phyloP scores from a whole-genome alignment of 768 basidiomycete genomes.

The Pholiota molesta region DNA sequence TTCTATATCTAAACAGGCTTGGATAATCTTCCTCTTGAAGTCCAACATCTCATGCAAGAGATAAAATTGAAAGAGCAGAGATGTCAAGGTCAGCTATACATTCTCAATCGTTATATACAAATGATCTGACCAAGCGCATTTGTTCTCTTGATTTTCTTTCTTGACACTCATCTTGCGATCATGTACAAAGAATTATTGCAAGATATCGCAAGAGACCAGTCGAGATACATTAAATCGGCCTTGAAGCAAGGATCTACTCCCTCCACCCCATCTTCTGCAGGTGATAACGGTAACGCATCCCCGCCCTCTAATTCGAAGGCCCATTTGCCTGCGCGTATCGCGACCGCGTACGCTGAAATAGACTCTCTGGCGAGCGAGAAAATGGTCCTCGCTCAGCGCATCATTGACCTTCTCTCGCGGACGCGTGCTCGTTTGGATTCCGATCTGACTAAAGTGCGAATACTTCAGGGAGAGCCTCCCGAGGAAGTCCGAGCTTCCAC shows the following conservation, averaged over 20 bases:
- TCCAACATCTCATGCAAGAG: constrained; percentile 48
- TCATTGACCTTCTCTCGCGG: constrained; percentile 43
- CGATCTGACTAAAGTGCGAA: constrained; percentile 41
- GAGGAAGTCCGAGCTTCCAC: constrained; percentile 23
- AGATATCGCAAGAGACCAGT: constrained; percentile 40
- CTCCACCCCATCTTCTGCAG: constrained; percentile 11
- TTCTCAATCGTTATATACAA: not conserved
- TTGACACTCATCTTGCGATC: not conserved
- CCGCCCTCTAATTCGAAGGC: constrained; percentile 28
- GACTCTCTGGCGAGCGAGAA: constrained; percentile 41
- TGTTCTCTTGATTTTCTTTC: not conserved
- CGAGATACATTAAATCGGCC: constrained; percentile 40
- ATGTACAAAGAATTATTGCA: constrained; percentile 38
- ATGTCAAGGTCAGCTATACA: constrained; percentile 33
- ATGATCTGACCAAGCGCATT: not conserved
- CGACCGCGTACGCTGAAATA: constrained; percentile 38
- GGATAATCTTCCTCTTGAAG: constrained; percentile 50
- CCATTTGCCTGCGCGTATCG: constrained; percentile 36
- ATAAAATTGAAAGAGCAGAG: constrained; percentile 43
- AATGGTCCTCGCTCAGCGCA: constrained; percentile 37
- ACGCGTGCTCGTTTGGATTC: constrained; percentile 45
- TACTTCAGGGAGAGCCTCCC: constrained; percentile 40
- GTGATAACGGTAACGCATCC: constrained; percentile 21
- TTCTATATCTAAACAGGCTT: constrained; percentile 35
- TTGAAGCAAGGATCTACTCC: constrained; percentile 26